Evolutionary conservation across 768 basidiomycete genomes (phyloP).

Genomic region (Boletus rex-veris): DNA sequence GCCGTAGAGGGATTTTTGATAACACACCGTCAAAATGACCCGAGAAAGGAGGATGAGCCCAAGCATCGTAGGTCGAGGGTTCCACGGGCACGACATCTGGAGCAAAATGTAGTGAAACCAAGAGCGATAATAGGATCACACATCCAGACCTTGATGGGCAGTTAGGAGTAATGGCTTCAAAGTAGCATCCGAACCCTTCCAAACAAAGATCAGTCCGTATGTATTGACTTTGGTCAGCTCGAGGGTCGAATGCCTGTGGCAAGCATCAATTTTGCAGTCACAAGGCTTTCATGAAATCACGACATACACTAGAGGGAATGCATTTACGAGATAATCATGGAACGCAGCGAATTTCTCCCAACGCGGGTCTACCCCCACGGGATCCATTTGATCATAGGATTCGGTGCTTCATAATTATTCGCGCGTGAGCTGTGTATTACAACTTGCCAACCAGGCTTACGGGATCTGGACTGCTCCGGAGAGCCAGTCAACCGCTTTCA

Average conservation of each 20-base stretch:
- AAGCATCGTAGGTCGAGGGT: conserved; percentile 49
- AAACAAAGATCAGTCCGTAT: conserved; percentile 56
- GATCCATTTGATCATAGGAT: conserved; percentile 47
- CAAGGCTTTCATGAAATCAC: neutral
- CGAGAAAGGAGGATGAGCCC: conserved; percentile 62
- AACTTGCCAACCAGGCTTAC: conserved; percentile 27
- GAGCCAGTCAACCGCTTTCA: conserved; percentile 35
- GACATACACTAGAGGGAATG: conserved; percentile 62
- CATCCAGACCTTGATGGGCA: conserved; percentile 48
- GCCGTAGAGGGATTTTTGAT: neutral
- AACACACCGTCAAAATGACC: conserved; percentile 53
- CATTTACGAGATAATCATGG: conserved; percentile 49
- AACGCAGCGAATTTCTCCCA: conserved; percentile 55
- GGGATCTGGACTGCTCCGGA: conserved; percentile 39
- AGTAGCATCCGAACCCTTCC: conserved; percentile 47
- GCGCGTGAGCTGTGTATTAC: conserved; percentile 4
- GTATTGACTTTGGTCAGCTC: conserved; percentile 58
- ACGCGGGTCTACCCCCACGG: conserved; percentile 46
- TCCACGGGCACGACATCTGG: conserved; percentile 70
- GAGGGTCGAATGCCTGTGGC: conserved; percentile 44
- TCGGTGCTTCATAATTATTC: conserved; percentile 40
- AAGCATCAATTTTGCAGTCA: neutral
- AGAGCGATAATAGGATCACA: neutral
- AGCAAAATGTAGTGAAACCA: neutral
- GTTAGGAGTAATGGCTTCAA: conserved; percentile 56